Percentiles rank a stretch among this genome's conserved stretches.
phyloP scores from a whole-genome alignment of 2,329 filamentous ascomycete species.

The Lachnellula cervina region DNA sequence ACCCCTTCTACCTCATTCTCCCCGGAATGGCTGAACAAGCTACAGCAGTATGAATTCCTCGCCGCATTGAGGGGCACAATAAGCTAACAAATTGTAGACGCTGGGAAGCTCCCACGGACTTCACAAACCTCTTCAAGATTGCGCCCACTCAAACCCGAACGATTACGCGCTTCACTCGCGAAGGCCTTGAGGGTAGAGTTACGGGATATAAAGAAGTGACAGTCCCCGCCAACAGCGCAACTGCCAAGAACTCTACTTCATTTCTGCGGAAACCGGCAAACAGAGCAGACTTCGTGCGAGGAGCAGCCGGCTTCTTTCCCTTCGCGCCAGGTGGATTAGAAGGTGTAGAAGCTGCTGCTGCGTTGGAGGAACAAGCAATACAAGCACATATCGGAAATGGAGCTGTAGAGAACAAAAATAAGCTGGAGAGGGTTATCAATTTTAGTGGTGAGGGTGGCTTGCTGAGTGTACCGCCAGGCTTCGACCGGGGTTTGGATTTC shows the following conservation, averaged over 20 bases:
- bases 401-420: slow-evolving; percentile 41
- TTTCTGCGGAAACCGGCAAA: slow-evolving; percentile 79
- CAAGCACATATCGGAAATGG: slow-evolving; percentile 43
- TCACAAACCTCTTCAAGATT: slow-evolving; percentile 78
- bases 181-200: slow-evolving; percentile 87
- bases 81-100: slow-evolving; percentile 37
- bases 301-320: slow-evolving; percentile 88
- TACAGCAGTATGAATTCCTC: slow-evolving; percentile 62
- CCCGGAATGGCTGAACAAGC: slow-evolving; percentile 76
- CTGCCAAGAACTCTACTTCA: slow-evolving; percentile 92
- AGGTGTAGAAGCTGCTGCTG: slow-evolving; percentile 77
- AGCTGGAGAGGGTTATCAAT: slow-evolving; percentile 81
- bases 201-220: slow-evolving; percentile 94
- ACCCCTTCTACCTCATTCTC: slow-evolving; percentile 76
- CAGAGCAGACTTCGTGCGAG: slow-evolving; percentile 85
- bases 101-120: slow-evolving; percentile 79
- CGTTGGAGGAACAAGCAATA: slow-evolving; percentile 71
- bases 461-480: slow-evolving; percentile 76
- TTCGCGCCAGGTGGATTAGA: slow-evolving; percentile 90
- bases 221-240: slow-evolving; percentile 80
- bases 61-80: slow-evolving; percentile 1
- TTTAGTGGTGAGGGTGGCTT: slow-evolving; percentile 73
- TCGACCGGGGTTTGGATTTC: slow-evolving; percentile 73
- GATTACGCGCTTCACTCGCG: slow-evolving; percentile 86
- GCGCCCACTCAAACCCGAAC: slow-evolving; percentile 90